Evolutionary conservation across 345 rosid genomes (phyloP).

Genomic region (Cardiospermum halicacabum): DNA sequence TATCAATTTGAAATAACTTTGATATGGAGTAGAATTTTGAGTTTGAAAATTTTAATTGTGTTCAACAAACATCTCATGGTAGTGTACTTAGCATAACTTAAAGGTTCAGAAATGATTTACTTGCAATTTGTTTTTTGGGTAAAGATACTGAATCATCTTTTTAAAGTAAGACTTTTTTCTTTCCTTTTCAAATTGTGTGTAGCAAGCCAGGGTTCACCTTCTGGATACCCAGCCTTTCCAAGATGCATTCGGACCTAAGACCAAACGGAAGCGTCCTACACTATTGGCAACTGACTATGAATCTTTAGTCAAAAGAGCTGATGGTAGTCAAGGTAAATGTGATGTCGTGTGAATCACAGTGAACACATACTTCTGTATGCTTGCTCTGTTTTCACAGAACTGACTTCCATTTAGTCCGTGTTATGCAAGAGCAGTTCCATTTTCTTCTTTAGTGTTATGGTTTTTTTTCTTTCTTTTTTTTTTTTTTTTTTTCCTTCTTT

Average conservation of each 20-base stretch:
- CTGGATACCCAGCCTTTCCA: constrained; percentile 75
- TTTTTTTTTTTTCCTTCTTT: neutral
- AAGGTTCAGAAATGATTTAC: neutral
- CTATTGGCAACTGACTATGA: constrained; percentile 81
- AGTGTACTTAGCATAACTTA: neutral
- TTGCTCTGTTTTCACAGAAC: neutral
- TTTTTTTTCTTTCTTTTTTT: constrained; percentile 1
- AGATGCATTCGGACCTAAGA: constrained; percentile 82
- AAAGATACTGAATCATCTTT: neutral
- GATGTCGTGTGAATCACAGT: too few species aligned
- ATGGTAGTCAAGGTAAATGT: constrained; percentile 71
- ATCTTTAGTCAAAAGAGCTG: constrained; percentile 66
- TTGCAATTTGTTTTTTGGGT: neutral
- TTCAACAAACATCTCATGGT: neutral
- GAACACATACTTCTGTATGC: neutral
- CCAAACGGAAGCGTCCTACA: constrained; percentile 80
- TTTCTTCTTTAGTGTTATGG: neutral
- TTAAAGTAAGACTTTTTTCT: constrained; percentile 6
- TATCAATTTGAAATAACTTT: neutral
- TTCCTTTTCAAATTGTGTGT: constrained; percentile 6
- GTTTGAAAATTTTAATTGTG: neutral
- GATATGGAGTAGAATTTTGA: neutral
- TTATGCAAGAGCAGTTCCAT: neutral
- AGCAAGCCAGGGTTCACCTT: constrained; percentile 92
- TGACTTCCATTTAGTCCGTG: neutral